A percentile compares a stretch with the other conserved stretches of the same genome.
Evolutionary conservation across 169 alveolate species (phyloP).

Genomic region (Babesia bigemina): DNA sequence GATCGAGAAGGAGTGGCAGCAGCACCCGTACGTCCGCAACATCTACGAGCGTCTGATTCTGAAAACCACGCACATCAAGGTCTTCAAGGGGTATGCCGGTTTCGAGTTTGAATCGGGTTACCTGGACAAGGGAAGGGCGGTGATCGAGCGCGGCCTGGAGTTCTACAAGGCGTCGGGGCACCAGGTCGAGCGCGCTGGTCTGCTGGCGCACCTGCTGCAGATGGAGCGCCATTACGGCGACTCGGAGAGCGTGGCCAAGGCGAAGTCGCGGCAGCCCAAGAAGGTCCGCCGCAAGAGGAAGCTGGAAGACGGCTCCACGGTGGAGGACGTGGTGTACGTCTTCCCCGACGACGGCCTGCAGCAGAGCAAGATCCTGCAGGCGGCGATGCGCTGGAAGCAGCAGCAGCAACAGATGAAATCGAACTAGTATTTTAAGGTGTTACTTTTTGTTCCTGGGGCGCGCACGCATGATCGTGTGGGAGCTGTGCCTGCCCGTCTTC

Average conservation of each 20-base stretch:
- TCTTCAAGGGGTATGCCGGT: conserved; percentile 75
- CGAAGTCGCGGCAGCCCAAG: conserved; percentile 70
- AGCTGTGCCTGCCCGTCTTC: conserved; percentile 76
- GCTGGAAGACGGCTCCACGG: conserved; percentile 67
- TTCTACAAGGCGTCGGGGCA: conserved; percentile 71
- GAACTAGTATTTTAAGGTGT: background rate
- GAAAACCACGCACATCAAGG: conserved; percentile 90
- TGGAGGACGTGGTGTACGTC: conserved; percentile 73
- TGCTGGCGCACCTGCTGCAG: conserved; percentile 66
- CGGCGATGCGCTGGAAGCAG: conserved; percentile 62
- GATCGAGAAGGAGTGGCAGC: conserved; percentile 76
- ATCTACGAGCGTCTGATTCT: conserved; percentile 88
- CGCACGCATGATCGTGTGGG: conserved; percentile 73
- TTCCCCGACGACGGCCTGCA: conserved; percentile 81
- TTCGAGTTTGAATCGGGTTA: conserved; percentile 72
- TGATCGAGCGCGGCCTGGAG: conserved; percentile 76
- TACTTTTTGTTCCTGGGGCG: conserved; percentile 53
- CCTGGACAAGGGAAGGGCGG: conserved; percentile 69
- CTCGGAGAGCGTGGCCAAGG: conserved; percentile 63
- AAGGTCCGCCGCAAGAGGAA: conserved; percentile 74
- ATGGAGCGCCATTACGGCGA: conserved; percentile 71
- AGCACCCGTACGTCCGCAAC: conserved; percentile 79
- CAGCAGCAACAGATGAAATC: conserved; percentile 1
- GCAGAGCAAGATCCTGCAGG: conserved; percentile 65
- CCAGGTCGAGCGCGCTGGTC: conserved; percentile 77